A percentile compares a stretch with the other conserved stretches of the same genome.
Evolutionary conservation across 345 rosid species (phyloP).

Genomic region (Crucihimalaya himalaica): DNA sequence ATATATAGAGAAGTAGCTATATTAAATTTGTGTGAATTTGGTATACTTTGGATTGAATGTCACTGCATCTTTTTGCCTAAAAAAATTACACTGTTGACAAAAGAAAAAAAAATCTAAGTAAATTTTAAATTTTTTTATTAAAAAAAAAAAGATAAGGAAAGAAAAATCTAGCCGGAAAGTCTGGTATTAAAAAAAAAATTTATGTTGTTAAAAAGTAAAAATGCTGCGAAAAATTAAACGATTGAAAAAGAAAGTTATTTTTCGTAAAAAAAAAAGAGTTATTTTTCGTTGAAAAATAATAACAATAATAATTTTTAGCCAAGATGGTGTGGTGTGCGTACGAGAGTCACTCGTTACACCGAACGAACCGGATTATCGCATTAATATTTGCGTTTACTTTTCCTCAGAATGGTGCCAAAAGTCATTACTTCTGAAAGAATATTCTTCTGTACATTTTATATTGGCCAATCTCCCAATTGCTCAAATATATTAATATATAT

Average conservation of each 20-base stretch:
- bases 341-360: constrained; percentile 13
- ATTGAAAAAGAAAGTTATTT: background rate
- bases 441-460: constrained; percentile 1
- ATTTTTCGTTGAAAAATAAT: too few relatives aligned
- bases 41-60: background rate
- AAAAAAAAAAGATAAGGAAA: too few relatives aligned
- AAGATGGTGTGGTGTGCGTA: constrained; percentile 10
- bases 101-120: background rate
- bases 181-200: background rate
- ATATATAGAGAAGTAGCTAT: background rate
- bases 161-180: background rate
- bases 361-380: background rate
- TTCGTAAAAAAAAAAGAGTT: background rate
- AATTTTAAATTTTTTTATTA: too few relatives aligned
- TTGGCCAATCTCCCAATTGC: background rate
- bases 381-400: constrained; percentile 5
- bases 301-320: background rate
- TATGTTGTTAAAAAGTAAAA: background rate
- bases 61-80: background rate
- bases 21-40: background rate
- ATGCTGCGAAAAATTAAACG: too few relatives aligned
- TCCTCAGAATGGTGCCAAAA: constrained; percentile 6
- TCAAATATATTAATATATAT: background rate
- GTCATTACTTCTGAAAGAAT: background rate
- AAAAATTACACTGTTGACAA: background rate